These are phyloP conservation scores for Diaporthe citri DNA, from an alignment of 2,329 filamentous ascomycete species.

Conservation along the genomic window DNA sequence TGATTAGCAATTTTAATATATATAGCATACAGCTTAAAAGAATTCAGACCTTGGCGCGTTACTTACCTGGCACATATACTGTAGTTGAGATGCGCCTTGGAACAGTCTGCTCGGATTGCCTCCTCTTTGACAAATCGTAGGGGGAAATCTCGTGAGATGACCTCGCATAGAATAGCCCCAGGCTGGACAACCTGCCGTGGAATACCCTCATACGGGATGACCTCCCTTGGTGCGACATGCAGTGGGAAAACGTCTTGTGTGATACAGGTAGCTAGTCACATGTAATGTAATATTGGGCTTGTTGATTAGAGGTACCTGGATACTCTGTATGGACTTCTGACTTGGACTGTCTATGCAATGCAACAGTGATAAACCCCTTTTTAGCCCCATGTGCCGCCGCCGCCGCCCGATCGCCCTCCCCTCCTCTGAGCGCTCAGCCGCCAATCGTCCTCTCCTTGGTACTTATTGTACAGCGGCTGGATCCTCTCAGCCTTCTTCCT, in stretches of 20 bases:
- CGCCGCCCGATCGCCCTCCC: slow-evolving; percentile 84
- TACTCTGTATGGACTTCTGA: background rate
- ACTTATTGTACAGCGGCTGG: slow-evolving; percentile 94
- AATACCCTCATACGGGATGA: background rate
- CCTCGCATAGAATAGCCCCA: background rate
- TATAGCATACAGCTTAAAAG: background rate
- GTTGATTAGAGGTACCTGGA: background rate
- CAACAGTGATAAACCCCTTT: background rate
- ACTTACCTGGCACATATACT: no score
- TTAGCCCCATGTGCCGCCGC: slow-evolving; percentile 93
- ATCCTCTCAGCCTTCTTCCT: slow-evolving; percentile 95
- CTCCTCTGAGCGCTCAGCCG: slow-evolving; percentile 88
- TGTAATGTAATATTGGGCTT: background rate
- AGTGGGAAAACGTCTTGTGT: background rate
- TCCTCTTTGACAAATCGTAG: background rate
- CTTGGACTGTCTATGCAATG: background rate
- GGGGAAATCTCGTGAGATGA: background rate
- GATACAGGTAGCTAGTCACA: background rate
- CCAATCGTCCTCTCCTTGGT: slow-evolving; percentile 95
- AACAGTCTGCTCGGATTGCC: background rate
- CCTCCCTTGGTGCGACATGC: background rate
- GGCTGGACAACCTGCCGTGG: background rate
- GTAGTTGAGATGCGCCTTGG: no score
- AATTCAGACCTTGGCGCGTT: no score
- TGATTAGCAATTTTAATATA: background rate